Conservation (phyloP, 1,139 yeast species). For the Blastobotrys illinoisensis region DNA sequence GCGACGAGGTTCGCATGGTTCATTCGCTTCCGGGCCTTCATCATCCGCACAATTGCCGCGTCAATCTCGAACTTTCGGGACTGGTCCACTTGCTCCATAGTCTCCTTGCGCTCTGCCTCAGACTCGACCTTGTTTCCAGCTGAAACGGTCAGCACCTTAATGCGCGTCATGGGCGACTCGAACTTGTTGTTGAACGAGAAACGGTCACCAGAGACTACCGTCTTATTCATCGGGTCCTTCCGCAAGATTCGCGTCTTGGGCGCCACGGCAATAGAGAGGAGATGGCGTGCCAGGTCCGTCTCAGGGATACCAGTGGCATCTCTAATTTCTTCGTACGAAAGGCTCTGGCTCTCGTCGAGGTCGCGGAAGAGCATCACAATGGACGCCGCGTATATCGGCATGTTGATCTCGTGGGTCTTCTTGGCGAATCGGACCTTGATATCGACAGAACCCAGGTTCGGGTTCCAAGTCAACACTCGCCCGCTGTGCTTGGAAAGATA, state of each 20-base stretch:
- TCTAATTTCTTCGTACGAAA: constrained; percentile 57
- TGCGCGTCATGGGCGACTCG: constrained; percentile 62
- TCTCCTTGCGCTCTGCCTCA: constrained; percentile 39
- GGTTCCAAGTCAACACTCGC: constrained; percentile 76
- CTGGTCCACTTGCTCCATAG: constrained; percentile 39
- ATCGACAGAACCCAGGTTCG: constrained; percentile 72
- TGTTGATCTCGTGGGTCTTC: constrained; percentile 68
- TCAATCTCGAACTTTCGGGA: constrained; percentile 61
- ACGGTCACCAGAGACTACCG: constrained; percentile 55
- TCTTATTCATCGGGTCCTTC: constrained; percentile 72
- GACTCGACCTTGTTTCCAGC: constrained; percentile 36
- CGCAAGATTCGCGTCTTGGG: constrained; percentile 69
- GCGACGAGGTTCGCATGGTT: constrained; percentile 61
- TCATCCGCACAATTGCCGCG: constrained; percentile 83
- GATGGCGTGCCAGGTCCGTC: constrained; percentile 64
- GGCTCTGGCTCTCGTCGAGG: constrained; percentile 44
- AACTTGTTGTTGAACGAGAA: constrained; percentile 70
- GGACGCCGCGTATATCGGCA: constrained; percentile 77
- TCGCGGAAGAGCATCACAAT: constrained; percentile 69
- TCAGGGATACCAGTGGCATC: constrained; percentile 69
- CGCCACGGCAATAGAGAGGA: constrained; percentile 82
- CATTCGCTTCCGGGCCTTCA: constrained; percentile 66
- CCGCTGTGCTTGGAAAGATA: constrained; percentile 66
- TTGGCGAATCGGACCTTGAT: constrained; percentile 46
- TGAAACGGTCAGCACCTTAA: constrained; percentile 73